Conservation (phyloP, 2,329 filamentous ascomycete species). For the Phialophora verrucosa region DNA sequence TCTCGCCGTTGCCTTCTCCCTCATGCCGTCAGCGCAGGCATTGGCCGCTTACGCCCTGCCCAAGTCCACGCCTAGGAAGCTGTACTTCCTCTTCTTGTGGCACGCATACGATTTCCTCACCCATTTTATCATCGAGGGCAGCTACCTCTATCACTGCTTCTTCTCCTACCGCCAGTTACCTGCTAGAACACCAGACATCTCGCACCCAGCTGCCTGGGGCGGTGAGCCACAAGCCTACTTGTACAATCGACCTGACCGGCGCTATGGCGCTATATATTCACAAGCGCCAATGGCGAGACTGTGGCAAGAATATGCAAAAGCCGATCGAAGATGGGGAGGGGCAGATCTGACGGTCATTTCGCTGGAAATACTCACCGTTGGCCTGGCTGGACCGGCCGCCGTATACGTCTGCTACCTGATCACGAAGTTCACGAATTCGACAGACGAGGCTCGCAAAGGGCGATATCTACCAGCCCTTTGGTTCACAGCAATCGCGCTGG, state of each 20-base stretch:
- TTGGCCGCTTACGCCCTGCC: constrained; percentile 60
- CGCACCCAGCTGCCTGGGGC: constrained; percentile 39
- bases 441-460: constrained; percentile 27
- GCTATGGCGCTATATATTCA: constrained; percentile 66
- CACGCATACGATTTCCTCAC: constrained; percentile 91
- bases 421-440: constrained; percentile 42
- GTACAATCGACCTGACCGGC: constrained; percentile 58
- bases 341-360: constrained; percentile 64
- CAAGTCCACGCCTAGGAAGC: constrained; percentile 60
- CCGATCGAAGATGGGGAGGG: constrained; percentile 65
- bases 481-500: constrained; percentile 64
- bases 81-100: constrained; percentile 81
- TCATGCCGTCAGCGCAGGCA: constrained; percentile 60
- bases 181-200: constrained; percentile 42
- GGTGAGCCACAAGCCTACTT: constrained; percentile 52
- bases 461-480: constrained; percentile 50
- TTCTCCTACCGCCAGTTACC: constrained; percentile 65
- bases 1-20: constrained; percentile 59
- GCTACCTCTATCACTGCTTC: constrained; percentile 93
- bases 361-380: constrained; percentile 66
- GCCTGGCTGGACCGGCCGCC: constrained; percentile 63
- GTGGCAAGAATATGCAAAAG: constrained; percentile 71
- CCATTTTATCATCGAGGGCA: constrained; percentile 88
- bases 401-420: constrained; percentile 62
- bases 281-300: constrained; percentile 58